Evolutionary conservation across 495 filamentous ascomycete species (phyloP), one percentile per base, ranked within the genome.

Genomic region (Cercophora newfieldiana): DNA sequence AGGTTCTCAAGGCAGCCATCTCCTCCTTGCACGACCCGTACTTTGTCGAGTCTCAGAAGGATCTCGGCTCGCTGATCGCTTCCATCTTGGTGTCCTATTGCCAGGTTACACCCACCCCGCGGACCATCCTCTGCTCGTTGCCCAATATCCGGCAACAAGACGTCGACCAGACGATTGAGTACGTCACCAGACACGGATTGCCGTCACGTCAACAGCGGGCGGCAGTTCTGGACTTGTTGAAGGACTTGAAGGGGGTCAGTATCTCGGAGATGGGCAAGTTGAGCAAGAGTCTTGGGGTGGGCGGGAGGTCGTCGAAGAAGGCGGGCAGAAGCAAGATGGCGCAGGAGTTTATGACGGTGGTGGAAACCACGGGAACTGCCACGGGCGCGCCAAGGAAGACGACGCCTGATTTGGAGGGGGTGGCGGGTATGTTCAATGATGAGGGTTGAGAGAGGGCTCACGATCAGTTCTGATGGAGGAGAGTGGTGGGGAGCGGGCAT

Each of bases 21-120:
- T 90, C 92, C 22, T 94, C 91, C 16, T 84, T 99, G 30, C 89
- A 98, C 75, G 95, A 98, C 62, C 87, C 92, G 0, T 97, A 98
- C 73, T 98, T 98, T 69, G 94, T 97, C 48, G 95, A 99, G 64
- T 86, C 94, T 71, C 95, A 99, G 71, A 96, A 93, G 75, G 95
- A 98, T 37, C 85, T 98, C 10, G 95, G 92, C 16, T 83, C 88
- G 33, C 84, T 97, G 4, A 97, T 99, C 68, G 93, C 93, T 1
- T 85, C 88, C 6, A 95, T 97, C 62, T 83, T 96, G 73, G 82
- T 88, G 5, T 80, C 89, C 24, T 97, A 97, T 72, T 86, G 82
- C 6, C 78, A 81, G 1, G 73, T 82, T 37, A 95, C 90, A 33
- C 57, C 78, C 0, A 89, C 87, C 7, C 86, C 89, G 0, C 64